Base-by-base conservation (phyloP, 768 basidiomycete genomes). In the Mycena floridula region DNA sequence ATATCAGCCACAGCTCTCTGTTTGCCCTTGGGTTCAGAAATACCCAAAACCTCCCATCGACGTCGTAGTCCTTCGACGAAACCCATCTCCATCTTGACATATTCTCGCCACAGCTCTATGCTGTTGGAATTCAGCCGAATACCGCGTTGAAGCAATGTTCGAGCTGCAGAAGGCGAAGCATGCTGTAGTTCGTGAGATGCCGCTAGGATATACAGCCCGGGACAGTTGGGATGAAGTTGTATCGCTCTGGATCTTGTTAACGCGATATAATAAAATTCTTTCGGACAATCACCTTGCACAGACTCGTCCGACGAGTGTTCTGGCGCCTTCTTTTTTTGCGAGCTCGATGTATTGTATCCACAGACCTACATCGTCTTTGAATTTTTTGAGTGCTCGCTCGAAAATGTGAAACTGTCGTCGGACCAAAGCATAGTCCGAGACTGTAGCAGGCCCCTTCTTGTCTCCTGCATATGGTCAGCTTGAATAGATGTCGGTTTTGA, bases 321-420 rank as follows among this genome's bases (percentile, higher is more conserved):
- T 70, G 37, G 92, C 91, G 0, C 81, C 80, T 57, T 90, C 83
- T 37, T 78, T 73, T 61, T 89, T 85, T 1, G 91, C 92, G 18
- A 90, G 73, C 46, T 89, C 74, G 39, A 94, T 81, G 58, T 95
- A 96, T 51, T 93, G 85, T 39, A 88, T 67, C 93, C 93, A 97
- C 7, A 94, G 73, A 3, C 74, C 81, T 5, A 95, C 72, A 59
- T 97, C 93, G 8, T 76, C 76, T 54, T 89, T 90, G 76, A 97
- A 96, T 56, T 84, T 87, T 59, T 77, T 82, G 18, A 93, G 70
- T 2, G 89, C 93, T 16, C 93, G 80, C 61, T 95, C 90, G 53
- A 95, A 91, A 46, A 95, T 90, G 49, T 89, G 84, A 59, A 90
- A 84, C 56, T 91, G 86, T 53, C 92, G 65, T 48, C 85, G 77